Base-by-base conservation (phyloP, 2,329 filamentous ascomycete genomes). In the Colletotrichum cuscutae region DNA sequence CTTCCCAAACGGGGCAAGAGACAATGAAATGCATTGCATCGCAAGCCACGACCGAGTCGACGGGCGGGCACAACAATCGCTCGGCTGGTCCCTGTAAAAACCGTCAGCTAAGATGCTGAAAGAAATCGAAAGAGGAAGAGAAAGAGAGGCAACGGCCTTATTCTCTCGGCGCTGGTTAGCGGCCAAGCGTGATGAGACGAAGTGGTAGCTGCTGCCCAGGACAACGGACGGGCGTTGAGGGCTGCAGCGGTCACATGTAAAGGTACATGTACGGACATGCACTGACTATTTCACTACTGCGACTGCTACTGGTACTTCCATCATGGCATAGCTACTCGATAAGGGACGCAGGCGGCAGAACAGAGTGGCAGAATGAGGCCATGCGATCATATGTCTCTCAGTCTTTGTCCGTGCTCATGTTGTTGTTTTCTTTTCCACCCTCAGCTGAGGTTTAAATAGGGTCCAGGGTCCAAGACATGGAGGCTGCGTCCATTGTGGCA, bases 381-480 rank as follows among this genome's bases (percentile, higher is more conserved):
- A 22, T n/a, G 42, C 42, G 8, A 49, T 49, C 42, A 49, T 22
- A 49, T 13, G 26, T 67, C 56, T 59, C 26, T 59, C 22, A 24
- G n/a, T 15, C 11, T 30, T 32, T 22, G 68, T 71, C 68, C 58
- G 63, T 53, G 68, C 68, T 19, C 57, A 35, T 59, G 32, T 26
- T 53, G n/a, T 57, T 66, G 57, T 63, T 37, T 42, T 59, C 13
- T 63, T 54, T 57, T 24, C 35, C n/a, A 15, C 8, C 32, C 32
- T 35, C 8, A 32, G 35, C 24, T 32, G 49, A 32, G 9, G 32
- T 49, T 28, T 11, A 26, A 15, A 49, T 65, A 61, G 54, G 46
- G 66, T 70, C 35, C 60, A 72, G 67, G 71, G 67, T 68, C 58
- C 56, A 71, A 42, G 59, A 56, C 49, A 35, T 12, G n/a, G 11